Conservation (phyloP, 1,139 yeast genomes). For the Kluyveromyces marxianus region DNA sequence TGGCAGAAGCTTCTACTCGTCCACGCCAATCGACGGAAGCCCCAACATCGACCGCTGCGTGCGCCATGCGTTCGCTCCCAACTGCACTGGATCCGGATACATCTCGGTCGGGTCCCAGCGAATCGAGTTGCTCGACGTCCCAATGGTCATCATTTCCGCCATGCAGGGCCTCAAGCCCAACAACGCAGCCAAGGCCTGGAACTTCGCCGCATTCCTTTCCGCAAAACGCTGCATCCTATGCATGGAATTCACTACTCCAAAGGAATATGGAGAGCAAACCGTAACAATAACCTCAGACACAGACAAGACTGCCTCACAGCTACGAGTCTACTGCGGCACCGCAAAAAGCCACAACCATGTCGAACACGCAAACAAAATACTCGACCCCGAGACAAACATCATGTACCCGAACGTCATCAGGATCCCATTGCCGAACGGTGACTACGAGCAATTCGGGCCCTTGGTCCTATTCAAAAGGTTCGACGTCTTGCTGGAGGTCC, state of each 20-base stretch:
- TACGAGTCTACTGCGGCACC: slow-evolving; percentile 35
- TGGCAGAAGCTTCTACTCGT: slow-evolving; percentile 38
- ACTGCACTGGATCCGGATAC: slow-evolving; percentile 56
- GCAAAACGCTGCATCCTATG: slow-evolving; percentile 55
- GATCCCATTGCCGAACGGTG: slow-evolving; percentile 35
- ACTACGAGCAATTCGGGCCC: slow-evolving; percentile 33
- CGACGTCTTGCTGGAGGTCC: slow-evolving; percentile 87
- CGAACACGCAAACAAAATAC: slow-evolving; percentile 44
- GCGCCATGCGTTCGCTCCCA: slow-evolving; percentile 85
- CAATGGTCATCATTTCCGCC: slow-evolving; percentile 76
- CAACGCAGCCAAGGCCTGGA: slow-evolving; percentile 88
- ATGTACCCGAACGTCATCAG: slow-evolving; percentile 58
- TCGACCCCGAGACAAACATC: slow-evolving; percentile 68
- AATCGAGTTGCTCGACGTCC: slow-evolving; percentile 38
- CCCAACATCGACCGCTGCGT: slow-evolving; percentile 58
- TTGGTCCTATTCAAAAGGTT: slow-evolving; percentile 67
- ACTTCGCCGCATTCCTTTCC: slow-evolving; percentile 75
- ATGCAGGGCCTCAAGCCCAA: slow-evolving; percentile 91
- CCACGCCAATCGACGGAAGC: slow-evolving; percentile 48
- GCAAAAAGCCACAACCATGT: slow-evolving; percentile 44
- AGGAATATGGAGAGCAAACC: slow-evolving; percentile 60
- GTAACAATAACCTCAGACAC: slow-evolving; percentile 66
- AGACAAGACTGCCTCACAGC: slow-evolving; percentile 32
- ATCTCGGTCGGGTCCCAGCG: slow-evolving; percentile 31
- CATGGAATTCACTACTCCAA: slow-evolving; percentile 86